These are phyloP conservation scores for Diaporthe ampelina DNA, from an alignment of 2,329 filamentous ascomycete genomes.

Conservation along the genomic window DNA sequence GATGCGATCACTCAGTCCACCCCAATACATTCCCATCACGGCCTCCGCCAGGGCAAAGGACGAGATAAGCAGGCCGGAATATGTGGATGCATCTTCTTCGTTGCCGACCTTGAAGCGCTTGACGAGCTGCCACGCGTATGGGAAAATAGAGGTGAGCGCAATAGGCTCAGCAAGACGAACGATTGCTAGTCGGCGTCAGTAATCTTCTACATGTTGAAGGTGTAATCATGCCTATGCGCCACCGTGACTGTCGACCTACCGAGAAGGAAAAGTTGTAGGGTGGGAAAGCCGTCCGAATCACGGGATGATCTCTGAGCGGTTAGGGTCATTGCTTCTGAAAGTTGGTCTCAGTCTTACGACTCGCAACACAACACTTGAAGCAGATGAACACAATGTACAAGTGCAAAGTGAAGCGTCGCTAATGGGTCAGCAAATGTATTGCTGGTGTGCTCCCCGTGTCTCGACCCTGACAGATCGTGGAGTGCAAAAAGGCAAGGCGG, in stretches of 20 bases:
- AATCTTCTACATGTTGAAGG: too few species aligned
- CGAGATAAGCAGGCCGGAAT: constrained; percentile 89
- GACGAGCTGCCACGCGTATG: constrained; percentile 89
- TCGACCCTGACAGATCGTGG: constrained; percentile 20
- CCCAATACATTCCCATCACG: constrained; percentile 90
- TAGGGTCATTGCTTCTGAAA: constrained; percentile 64
- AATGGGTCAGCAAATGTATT: neutral
- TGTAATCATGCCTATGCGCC: neutral
- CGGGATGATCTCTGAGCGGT: constrained; percentile 64
- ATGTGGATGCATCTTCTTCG: constrained; percentile 84
- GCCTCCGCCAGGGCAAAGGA: constrained; percentile 88
- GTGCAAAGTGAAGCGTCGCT: constrained; percentile 40
- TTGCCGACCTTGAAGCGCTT: constrained; percentile 81
- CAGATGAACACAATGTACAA: constrained; percentile 43
- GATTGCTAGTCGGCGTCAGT: constrained; percentile 72
- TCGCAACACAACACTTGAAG: constrained; percentile 53
- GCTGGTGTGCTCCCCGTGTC: neutral
- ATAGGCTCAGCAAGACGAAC: constrained; percentile 94
- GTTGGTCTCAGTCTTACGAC: constrained; percentile 61
- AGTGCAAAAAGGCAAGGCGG: neutral
- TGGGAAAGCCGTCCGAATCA: constrained; percentile 83
- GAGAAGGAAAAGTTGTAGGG: constrained; percentile 85
- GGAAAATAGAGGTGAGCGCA: constrained; percentile 92
- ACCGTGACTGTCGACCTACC: constrained; percentile 66
- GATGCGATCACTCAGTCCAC: constrained; percentile 82